Percentiles rank a stretch among this genome's conserved stretches.
Evolutionary conservation across 805 yeast genomes (phyloP).

Genomic region (Hanseniaspora vineae): DNA sequence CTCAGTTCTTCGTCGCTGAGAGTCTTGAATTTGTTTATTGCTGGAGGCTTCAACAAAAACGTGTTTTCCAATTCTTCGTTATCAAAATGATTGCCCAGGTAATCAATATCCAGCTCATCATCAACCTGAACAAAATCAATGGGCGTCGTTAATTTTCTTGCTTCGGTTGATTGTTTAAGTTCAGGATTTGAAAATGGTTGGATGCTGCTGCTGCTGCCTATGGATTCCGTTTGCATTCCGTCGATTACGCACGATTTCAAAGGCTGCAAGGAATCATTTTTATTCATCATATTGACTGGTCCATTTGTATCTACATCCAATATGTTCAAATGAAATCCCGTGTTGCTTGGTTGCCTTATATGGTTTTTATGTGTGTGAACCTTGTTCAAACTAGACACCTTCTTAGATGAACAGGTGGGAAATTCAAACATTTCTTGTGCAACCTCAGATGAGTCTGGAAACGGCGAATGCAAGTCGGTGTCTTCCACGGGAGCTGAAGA

Average conservation of each 20-base stretch:
- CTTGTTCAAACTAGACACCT: neutral
- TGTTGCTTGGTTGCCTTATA: neutral
- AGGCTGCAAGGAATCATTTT: neutral
- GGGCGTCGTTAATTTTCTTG: neutral
- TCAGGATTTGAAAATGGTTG: no score
- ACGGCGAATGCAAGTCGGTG: no score
- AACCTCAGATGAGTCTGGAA: no score
- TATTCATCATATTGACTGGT: neutral
- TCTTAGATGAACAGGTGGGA: neutral
- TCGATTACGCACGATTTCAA: conserved; percentile 1
- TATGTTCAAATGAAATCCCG: neutral
- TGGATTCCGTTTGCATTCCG: conserved; percentile 9
- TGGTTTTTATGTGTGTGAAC: neutral
- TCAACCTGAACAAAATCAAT: neutral
- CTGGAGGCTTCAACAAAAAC: neutral
- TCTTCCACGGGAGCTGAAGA: neutral
- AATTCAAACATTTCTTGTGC: neutral
- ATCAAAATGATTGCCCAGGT: neutral
- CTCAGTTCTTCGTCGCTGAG: conserved; percentile 19
- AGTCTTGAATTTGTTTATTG: conserved; percentile 5
- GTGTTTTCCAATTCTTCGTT: neutral
- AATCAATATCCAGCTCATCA: neutral
- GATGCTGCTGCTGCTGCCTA: conserved; percentile 1
- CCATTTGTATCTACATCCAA: neutral
- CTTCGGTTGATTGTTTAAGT: neutral